Evolutionary conservation across 768 basidiomycete genomes (phyloP), one percentile per base, ranked within the genome.

Genomic region (Filobasidium floriforme): DNA sequence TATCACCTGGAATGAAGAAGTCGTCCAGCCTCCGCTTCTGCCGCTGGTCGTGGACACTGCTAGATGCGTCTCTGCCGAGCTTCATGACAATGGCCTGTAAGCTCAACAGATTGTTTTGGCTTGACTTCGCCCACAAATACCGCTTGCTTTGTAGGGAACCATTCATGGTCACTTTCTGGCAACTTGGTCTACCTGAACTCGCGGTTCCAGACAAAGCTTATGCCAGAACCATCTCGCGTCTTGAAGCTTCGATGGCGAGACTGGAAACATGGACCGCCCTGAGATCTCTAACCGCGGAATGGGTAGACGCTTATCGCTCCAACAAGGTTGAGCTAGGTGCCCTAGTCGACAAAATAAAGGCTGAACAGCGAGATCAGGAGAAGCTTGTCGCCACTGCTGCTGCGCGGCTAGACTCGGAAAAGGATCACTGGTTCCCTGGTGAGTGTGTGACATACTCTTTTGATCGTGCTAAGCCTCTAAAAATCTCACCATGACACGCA

Each of bases 151-250:
- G 63, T 70, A 96, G 94, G 2, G 87, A 92, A 32, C 89, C 87
- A 1, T 98, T 99, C 80, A 97, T 92, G 73, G 79, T 90, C 55
- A 92, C 93, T 1, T 99, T 97, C 80, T 99, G 96, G 96, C 93
- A 97, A 76, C 79, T 98, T 61, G 88, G 90, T 0, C 88, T 89
- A 41, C 90, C 92, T 73, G 96, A 99, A 77, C 82, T 98, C 41
- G 80, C 85, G 0, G 88, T 89, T 14, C 92, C 93, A 0, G 81
- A 83, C 19, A 74, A 84, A 7, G 85, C 85, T 66, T 99, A 98
- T 68, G 87, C 89, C 54, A 87, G 89, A 73, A 89, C 92, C 73
- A 84, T 85, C 37, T 82, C 84, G 28, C 72, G 77, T 22, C 74
- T 82, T 59, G 70, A 68, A 49, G 49, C 44, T 32, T 57, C 64